Percentiles rank a stretch among this genome's conserved stretches.
Conservation (phyloP, 371 early-diverging fungal genomes). For the Funneliformis caledonium region DNA sequence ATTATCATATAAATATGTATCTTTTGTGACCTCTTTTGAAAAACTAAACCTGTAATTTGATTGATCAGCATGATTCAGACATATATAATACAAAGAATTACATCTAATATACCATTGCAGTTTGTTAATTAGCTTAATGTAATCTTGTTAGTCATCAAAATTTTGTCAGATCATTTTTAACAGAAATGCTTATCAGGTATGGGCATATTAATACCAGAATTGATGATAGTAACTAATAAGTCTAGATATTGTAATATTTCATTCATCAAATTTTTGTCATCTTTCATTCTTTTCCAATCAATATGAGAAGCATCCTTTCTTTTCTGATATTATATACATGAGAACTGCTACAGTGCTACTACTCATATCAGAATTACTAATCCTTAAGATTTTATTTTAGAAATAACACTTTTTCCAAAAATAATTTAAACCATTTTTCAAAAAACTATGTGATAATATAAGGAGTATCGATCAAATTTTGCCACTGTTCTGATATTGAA, state of each 20-base stretch:
- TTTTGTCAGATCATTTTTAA: background rate
- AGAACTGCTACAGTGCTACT: too few species aligned
- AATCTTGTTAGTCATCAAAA: too few species aligned
- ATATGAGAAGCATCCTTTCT: background rate
- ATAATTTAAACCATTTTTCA: background rate
- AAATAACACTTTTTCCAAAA: too few species aligned
- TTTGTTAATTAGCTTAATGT: too few species aligned
- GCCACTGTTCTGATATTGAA: background rate
- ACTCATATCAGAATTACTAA: too few species aligned
- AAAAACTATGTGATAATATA: background rate
- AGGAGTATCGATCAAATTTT: conserved; percentile 6
- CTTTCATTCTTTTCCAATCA: conserved; percentile 1
- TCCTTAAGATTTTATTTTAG: too few species aligned
- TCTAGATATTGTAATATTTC: background rate
- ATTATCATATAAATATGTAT: background rate
- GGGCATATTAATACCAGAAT: background rate
- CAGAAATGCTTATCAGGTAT: background rate
- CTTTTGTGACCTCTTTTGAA: background rate
- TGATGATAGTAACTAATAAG: background rate
- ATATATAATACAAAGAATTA: too few species aligned
- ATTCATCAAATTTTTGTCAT: conserved; percentile 6
- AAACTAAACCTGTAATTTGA: background rate
- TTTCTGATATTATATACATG: too few species aligned
- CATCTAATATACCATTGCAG: too few species aligned
- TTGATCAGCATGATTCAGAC: background rate